phyloP scores from a whole-genome alignment of 1,284 basidiomycete species.

The Schizophyllum amplum region DNA sequence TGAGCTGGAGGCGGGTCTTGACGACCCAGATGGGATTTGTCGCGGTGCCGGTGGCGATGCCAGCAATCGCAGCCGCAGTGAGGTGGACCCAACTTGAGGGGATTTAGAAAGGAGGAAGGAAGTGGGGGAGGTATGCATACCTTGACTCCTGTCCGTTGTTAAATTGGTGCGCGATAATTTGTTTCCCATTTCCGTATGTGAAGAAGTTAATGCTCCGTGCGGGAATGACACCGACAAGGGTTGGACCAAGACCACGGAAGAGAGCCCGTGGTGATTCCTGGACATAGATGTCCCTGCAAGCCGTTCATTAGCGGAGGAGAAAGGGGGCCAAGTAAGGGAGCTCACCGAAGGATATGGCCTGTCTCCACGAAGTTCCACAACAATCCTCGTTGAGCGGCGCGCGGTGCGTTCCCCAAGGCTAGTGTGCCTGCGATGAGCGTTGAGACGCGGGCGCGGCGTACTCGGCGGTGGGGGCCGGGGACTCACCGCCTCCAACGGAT shows the following conservation, averaged over 20 bases:
- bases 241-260: slow-evolving; percentile 93
- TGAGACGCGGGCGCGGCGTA: slow-evolving; percentile 29
- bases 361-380: slow-evolving; percentile 96
- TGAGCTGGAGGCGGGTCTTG: slow-evolving; percentile 88
- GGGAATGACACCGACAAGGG: slow-evolving; percentile 90
- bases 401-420: slow-evolving; percentile 20
- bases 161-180: slow-evolving; percentile 77
- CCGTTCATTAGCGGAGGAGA: slow-evolving; percentile 1
- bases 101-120: too few relatives aligned
- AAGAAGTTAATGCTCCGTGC: slow-evolving; percentile 98
- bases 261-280: slow-evolving; percentile 87
- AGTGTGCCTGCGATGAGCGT: too few relatives aligned
- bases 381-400: slow-evolving; percentile 39
- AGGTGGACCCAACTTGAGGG: slow-evolving; percentile 74
- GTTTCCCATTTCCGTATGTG: slow-evolving; percentile 96
- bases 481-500: slow-evolving; percentile 31
- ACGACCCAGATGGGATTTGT: slow-evolving; percentile 99
- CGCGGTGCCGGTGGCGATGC: slow-evolving; percentile 79
- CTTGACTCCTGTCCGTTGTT: slow-evolving; percentile 83
- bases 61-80: slow-evolving; percentile 78
- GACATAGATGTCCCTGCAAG: slow-evolving; percentile 74
- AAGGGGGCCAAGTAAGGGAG: slow-evolving; percentile 2
- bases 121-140: too few relatives aligned
- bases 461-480: slow-evolving; percentile 27
- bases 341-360: slow-evolving; percentile 79